Percentiles rank a stretch among this genome's conserved stretches.
Conservation (phyloP, 192 early-diverging fungal species). For the Martensiomyces pterosporus region DNA sequence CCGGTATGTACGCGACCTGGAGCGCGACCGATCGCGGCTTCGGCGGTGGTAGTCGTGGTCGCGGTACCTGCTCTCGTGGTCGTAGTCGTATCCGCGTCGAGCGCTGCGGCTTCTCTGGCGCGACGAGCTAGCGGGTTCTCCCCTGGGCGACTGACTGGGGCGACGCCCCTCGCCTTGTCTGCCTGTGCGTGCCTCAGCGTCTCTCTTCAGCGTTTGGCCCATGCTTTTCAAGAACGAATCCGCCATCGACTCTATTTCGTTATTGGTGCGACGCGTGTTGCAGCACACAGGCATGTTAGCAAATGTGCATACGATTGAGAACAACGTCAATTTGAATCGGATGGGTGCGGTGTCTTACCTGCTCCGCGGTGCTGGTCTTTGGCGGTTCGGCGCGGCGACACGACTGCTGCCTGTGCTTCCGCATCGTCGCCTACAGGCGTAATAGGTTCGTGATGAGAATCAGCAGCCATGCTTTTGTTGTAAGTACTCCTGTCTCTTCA, state of each 20-base stretch:
- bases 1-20: slow-evolving; percentile 38
- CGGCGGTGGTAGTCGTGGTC: slow-evolving; percentile 19
- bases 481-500: too few relatives aligned
- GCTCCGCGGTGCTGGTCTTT: background rate
- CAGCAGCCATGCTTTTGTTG: too few relatives aligned
- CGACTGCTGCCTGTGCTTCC: background rate
- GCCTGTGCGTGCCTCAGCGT: too few relatives aligned
- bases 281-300: too few relatives aligned
- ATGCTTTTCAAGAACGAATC: slow-evolving; percentile 35
- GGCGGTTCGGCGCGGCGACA: too few relatives aligned
- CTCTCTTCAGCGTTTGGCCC: slow-evolving; percentile 17
- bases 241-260: slow-evolving; percentile 25
- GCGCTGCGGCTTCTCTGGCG: slow-evolving; percentile 42
- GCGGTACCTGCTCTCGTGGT: slow-evolving; percentile 36
- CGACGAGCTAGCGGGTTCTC: slow-evolving; percentile 39
- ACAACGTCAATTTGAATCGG: background rate
- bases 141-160: too few relatives aligned
- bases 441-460: slow-evolving; percentile 7
- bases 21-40: slow-evolving; percentile 29
- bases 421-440: slow-evolving; percentile 22
- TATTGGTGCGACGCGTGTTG: too few relatives aligned
- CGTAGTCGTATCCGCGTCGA: slow-evolving; percentile 48
- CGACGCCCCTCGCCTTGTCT: background rate
- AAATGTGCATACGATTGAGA: background rate
- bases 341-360: background rate